Base-by-base conservation (phyloP, 83 land plant species). In the Thuja plicata region DNA sequence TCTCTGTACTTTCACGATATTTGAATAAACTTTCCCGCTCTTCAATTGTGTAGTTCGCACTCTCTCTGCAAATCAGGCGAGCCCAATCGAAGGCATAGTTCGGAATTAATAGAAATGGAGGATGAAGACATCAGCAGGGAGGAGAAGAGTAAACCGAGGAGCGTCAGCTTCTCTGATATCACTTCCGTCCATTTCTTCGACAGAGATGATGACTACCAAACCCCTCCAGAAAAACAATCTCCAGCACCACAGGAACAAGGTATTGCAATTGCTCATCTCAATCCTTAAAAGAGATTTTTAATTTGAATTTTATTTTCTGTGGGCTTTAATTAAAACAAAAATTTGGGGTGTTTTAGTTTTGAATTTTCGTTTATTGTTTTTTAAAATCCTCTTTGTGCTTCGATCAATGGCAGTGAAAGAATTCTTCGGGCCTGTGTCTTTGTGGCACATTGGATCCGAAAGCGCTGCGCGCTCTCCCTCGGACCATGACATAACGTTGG, bases 21-120 rank as follows among this genome's bases (percentile, higher is more conserved):
- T 76, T 35, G 40, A 76, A 76, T 76, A 76, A 76, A 76, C 79
- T 76, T 76, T 76, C 79, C 79, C 79, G 79, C 79, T 35, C 79
- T 32, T 76, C 38, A 3, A 35, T 76, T 24, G 17, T 13, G 16
- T 1, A n/a, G n/a, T 37, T 27, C 27, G 2, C 35, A 3, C 79
- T 16, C 6, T 73, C 35, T 73, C 2, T 66, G 9, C 35, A 32
- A 74, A 9, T 11, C n/a, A 13, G 34, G 79, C 35, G 38, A 71
- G 13, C 5, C 32, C 78, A 2, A 76, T 35, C 6, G 5, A 16
- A 76, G 38, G 17, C 43, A 79, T 37, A 32, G 2, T 10, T 54
- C 57, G 57, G 57, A 32, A 79, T 13, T 40, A 7, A 27, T 43
- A 35, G 43, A 17, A 38, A 79, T 79, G 82, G 82, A 79, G 9